Evolutionary conservation across 1,139 yeast genomes (phyloP), one percentile per base, ranked within the genome.

Genomic region (Groenewaldozyma auringiensis): DNA sequence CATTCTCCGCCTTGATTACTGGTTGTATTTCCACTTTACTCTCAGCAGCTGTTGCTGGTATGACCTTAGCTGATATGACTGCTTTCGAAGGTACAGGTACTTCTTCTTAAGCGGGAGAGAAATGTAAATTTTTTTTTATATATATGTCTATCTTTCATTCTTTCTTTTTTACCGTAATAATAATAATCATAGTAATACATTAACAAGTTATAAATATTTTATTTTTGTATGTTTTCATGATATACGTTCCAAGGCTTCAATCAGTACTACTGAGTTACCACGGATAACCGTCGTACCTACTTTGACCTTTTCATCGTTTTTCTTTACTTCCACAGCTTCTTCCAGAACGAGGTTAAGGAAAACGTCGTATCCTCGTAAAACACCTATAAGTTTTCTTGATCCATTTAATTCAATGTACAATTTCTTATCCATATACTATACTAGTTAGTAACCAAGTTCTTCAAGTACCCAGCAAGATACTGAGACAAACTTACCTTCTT

Each of bases 361-460:
- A 58, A 77, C 80, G 60, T 86, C 96, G 61, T 79, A 86, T 9
- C 95, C 95, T 59, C 84, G 71, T 48, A 86, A 71, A 4, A 77
- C 74, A 1, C 96, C 96, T 2, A 75, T 72, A 4, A 86, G 79
- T 53, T 76, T 79, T 47, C 95, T 72, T 16, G 83, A 68, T 4
- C 94, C 92, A 61, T 84, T 84, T 49, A 87, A 70, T 58, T 81
- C 85, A 21, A 86, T 69, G 13, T 78, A 69, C 34, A 86, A 72
- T 61, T 78, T 76, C 65, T 83, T 83, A 62, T 83, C 89, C 79
- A 84, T 75, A 61, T 85, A 86, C 84, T 81, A 58, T 45, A 51
- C 21, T 14, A 13, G 8, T 18, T 3, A 21, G 37, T 18, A 32
- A 25, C 3, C 37, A 22, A 2, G 22, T 16, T 25, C 16, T 27